phyloP scores from a whole-genome alignment of 306 rosid genomes.

The Albizia julibrissin region DNA sequence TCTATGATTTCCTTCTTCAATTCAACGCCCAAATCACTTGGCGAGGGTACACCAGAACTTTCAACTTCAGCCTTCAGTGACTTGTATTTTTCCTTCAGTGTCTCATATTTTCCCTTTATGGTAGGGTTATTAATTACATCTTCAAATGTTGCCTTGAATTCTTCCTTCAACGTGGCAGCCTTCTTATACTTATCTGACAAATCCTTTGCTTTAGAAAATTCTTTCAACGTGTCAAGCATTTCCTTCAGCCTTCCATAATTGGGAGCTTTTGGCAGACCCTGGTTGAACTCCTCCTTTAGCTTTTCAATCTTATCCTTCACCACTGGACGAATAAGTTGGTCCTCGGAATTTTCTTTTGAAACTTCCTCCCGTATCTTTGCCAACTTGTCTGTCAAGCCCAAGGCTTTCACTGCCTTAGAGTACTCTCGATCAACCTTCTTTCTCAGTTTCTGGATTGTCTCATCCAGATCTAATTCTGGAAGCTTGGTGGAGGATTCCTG shows the following conservation, averaged over 20 bases:
- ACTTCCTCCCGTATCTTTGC: conserved; percentile 52
- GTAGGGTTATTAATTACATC: conserved; percentile 49
- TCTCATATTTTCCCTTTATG: conserved; percentile 58
- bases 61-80: conserved; percentile 61
- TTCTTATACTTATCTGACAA: conserved; percentile 41
- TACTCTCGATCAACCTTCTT: conserved; percentile 66
- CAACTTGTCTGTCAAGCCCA: conserved; percentile 64
- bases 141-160: conserved; percentile 50
- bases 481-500: conserved; percentile 48
- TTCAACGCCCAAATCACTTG: conserved; percentile 55
- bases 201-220: conserved; percentile 56
- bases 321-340: conserved; percentile 52
- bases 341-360: conserved; percentile 50
- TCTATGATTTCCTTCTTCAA: conserved; percentile 57
- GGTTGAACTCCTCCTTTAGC: conserved; percentile 58
- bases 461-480: conserved; percentile 48
- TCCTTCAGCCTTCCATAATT: conserved; percentile 58
- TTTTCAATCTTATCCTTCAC: conserved; percentile 62
- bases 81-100: conserved; percentile 54
- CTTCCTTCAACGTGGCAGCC: conserved; percentile 54
- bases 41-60: conserved; percentile 46
- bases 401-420: conserved; percentile 58
- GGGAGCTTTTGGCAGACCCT: conserved; percentile 52
- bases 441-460: conserved; percentile 58
- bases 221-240: conserved; percentile 59